These are phyloP conservation scores for Colletotrichum sp. DNA, from an alignment of 2,329 filamentous ascomycete genomes.

Conservation along the genomic window DNA sequence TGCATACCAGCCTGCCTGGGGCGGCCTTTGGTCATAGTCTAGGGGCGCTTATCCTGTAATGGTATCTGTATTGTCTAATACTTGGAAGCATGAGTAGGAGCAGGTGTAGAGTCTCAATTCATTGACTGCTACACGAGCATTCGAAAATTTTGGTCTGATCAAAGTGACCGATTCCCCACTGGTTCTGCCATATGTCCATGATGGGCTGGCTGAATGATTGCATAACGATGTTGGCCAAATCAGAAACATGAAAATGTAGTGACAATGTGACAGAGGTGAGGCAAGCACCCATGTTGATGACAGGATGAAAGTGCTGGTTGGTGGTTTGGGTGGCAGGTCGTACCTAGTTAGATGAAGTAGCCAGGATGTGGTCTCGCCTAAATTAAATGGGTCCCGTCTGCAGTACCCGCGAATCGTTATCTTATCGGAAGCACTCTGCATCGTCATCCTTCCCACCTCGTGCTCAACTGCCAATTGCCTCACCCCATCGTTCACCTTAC, in stretches of 20 bases:
- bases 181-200: background rate
- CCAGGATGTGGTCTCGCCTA: constrained; percentile 1
- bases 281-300: background rate
- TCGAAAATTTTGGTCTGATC: background rate
- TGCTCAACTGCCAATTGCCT: constrained; percentile 15
- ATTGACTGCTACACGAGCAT: background rate
- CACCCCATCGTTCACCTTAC: background rate
- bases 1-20: background rate
- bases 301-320: background rate
- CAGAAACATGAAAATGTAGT: background rate
- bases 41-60: background rate
- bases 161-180: background rate
- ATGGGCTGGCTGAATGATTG: background rate
- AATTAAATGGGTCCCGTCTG: background rate
- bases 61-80: background rate
- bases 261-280: background rate
- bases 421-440: constrained; percentile 6
- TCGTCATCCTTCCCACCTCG: background rate
- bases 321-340: background rate
- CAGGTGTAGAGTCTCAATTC: background rate
- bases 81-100: background rate
- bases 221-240: background rate
- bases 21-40: background rate
- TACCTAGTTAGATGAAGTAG: background rate
- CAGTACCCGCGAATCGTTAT: background rate